Percentiles rank a stretch among this genome's conserved stretches.
Conservation (phyloP, 257 asterid species). For the Craterostigma plantagineum region DNA sequence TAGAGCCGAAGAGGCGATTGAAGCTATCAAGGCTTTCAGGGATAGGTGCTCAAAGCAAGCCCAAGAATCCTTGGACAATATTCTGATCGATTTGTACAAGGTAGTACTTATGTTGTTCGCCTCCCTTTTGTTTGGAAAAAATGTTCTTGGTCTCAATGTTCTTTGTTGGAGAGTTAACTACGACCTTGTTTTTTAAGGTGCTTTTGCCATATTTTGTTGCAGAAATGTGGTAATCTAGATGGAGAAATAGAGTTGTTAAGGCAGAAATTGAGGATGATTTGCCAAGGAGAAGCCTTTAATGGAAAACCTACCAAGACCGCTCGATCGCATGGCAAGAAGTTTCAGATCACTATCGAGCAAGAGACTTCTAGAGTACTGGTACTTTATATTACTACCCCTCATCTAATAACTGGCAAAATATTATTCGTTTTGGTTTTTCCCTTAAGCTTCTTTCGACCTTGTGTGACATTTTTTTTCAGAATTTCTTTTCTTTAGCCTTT, state of each 20-base stretch:
- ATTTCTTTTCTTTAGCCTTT: too few relatives aligned
- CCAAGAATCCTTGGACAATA: constrained; percentile 80
- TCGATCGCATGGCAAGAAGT: constrained; percentile 84
- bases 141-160: too few relatives aligned
- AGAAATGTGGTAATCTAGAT: constrained; percentile 72
- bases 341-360: constrained; percentile 72
- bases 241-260: constrained; percentile 66
- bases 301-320: constrained; percentile 85
- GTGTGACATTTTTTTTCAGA: too few relatives aligned
- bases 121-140: too few relatives aligned
- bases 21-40: constrained; percentile 58
- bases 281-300: constrained; percentile 74
- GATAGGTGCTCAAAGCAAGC: constrained; percentile 65
- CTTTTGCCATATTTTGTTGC: constrained; percentile 3
- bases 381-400: background rate
- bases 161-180: too few relatives aligned
- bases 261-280: constrained; percentile 54
- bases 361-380: constrained; percentile 85
- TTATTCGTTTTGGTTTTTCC: too few relatives aligned
- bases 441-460: too few relatives aligned
- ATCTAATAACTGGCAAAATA: too few relatives aligned
- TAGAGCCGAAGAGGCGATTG: constrained; percentile 78
- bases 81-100: constrained; percentile 79
- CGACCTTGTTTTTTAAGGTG: too few relatives aligned
- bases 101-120: constrained; percentile 16